Conservation (phyloP, 2,329 filamentous ascomycete genomes). For the Neonectria sp. region DNA sequence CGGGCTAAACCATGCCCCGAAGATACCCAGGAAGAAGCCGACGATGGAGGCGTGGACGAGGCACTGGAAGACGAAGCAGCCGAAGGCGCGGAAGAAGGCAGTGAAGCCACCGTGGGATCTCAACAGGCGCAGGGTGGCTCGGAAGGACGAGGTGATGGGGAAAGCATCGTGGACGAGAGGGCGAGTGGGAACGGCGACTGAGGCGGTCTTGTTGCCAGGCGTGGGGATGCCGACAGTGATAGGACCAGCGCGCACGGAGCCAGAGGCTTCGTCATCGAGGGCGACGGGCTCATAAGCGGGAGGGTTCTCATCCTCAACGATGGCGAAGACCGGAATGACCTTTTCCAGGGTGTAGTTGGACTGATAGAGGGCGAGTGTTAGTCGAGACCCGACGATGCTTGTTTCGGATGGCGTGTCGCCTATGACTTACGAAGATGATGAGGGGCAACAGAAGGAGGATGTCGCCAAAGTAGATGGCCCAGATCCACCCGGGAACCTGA, state of each 20-base stretch:
- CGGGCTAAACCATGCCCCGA: conserved; percentile 62
- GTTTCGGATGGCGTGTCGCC: not conserved
- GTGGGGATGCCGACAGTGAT: conserved; percentile 45
- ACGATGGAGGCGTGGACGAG: conserved; percentile 56
- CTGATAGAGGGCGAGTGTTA: conserved; percentile 48
- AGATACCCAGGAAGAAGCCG: conserved; percentile 59
- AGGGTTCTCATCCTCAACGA: conserved; percentile 71
- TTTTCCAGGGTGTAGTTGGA: conserved; percentile 65
- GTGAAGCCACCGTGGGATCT: conserved; percentile 73
- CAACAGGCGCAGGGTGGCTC: conserved; percentile 69
- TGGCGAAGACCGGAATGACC: conserved; percentile 69
- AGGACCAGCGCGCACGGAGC: conserved; percentile 45
- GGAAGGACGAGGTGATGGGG: conserved; percentile 66
- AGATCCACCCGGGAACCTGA: conserved; percentile 56
- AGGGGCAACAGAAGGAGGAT: conserved; percentile 62
- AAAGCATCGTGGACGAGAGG: conserved; percentile 22
- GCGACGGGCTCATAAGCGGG: conserved; percentile 69
- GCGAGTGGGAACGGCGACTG: conserved; percentile 39
- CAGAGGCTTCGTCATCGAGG: conserved; percentile 56
- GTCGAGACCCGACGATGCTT: not conserved
- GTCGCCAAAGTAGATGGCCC: conserved; percentile 56
- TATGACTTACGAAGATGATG: conserved; percentile 57
- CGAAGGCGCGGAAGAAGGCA: conserved; percentile 79
- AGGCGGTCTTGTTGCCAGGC: conserved; percentile 51
- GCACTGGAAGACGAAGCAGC: conserved; percentile 61